These are phyloP conservation scores for Pythium rishiriense DNA, from an alignment of 352 stramenopile genomes.

Conservation along the genomic window DNA sequence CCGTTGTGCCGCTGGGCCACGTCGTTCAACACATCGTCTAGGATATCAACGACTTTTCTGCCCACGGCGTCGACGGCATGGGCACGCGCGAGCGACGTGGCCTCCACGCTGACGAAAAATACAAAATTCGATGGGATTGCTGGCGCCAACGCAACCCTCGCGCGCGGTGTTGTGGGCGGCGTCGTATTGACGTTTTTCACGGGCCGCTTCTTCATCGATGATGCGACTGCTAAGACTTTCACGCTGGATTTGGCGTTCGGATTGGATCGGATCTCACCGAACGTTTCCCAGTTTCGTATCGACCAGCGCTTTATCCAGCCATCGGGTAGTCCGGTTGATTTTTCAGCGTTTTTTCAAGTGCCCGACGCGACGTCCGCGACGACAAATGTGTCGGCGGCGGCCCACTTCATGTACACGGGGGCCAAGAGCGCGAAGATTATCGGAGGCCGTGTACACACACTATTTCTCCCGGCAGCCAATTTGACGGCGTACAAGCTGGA, in stretches of 20 bases:
- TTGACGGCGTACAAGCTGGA: slow-evolving; percentile 24
- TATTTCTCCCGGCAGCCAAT: slow-evolving; percentile 38
- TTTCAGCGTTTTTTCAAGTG: slow-evolving; percentile 36
- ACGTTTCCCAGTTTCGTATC: slow-evolving; percentile 31
- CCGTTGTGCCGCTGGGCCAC: slow-evolving; percentile 32
- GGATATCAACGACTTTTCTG: slow-evolving; percentile 42
- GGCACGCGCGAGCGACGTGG: slow-evolving; percentile 31
- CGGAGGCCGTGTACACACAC: slow-evolving; percentile 33
- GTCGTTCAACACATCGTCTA: slow-evolving; percentile 45
- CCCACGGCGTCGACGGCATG: slow-evolving; percentile 29
- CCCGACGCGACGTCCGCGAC: slow-evolving; percentile 7
- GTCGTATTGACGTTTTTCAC: slow-evolving; percentile 52
- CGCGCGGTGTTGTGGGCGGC: slow-evolving; percentile 21
- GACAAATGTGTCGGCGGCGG: slow-evolving; percentile 23
- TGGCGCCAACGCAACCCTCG: slow-evolving; percentile 29
- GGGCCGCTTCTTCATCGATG: slow-evolving; percentile 54
- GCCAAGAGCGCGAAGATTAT: slow-evolving; percentile 48
- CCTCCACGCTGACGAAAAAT: slow-evolving; percentile 28
- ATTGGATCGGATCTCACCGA: slow-evolving; percentile 21
- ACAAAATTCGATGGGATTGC: slow-evolving; percentile 35
- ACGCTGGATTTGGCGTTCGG: slow-evolving; percentile 47
- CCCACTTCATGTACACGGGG: slow-evolving; percentile 41
- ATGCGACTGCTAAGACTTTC: slow-evolving; percentile 45
- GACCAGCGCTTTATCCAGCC: slow-evolving; percentile 51
- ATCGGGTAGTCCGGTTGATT: slow-evolving; percentile 46